Conservation (phyloP, 2,329 filamentous ascomycete genomes). For the Cordyceps cateniannulata region DNA sequence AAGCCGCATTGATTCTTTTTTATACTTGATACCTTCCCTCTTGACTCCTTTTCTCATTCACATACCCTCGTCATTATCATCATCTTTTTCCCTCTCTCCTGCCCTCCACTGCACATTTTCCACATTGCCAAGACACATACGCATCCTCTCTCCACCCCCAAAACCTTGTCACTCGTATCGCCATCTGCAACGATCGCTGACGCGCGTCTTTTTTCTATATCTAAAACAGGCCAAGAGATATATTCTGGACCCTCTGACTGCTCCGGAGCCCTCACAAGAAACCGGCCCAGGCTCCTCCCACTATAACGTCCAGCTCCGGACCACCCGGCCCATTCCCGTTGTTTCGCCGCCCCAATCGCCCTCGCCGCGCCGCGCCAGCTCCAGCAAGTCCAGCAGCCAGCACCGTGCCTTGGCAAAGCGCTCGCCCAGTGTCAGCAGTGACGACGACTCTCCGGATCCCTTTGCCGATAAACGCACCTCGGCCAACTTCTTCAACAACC, state of each 20-base stretch:
- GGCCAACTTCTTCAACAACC: conserved; percentile 19
- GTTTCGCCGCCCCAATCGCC: neutral
- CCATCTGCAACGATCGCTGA: neutral
- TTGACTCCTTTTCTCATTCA: neutral
- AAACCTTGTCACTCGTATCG: neutral
- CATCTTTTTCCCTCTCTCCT: neutral
- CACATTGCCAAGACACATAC: neutral
- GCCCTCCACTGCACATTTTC: neutral
- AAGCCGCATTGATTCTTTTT: neutral
- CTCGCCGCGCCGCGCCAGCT: neutral
- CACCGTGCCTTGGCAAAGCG: neutral
- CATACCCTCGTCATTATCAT: no score
- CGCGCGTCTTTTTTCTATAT: neutral
- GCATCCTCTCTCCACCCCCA: neutral
- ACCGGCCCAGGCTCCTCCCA: conserved; percentile 58
- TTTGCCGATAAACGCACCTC: neutral
- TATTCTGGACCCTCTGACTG: conserved; percentile 63
- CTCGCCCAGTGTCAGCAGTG: neutral
- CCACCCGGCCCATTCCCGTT: conserved; percentile 3
- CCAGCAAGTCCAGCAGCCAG: neutral
- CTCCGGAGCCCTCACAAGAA: conserved; percentile 60
- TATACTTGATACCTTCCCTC: neutral
- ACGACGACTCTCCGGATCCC: neutral
- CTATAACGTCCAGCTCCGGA: conserved; percentile 27
- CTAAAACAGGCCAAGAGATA: conserved; percentile 53